Base-by-base conservation (phyloP, 352 stramenopile species). In the Phytophthora tentaculata region DNA sequence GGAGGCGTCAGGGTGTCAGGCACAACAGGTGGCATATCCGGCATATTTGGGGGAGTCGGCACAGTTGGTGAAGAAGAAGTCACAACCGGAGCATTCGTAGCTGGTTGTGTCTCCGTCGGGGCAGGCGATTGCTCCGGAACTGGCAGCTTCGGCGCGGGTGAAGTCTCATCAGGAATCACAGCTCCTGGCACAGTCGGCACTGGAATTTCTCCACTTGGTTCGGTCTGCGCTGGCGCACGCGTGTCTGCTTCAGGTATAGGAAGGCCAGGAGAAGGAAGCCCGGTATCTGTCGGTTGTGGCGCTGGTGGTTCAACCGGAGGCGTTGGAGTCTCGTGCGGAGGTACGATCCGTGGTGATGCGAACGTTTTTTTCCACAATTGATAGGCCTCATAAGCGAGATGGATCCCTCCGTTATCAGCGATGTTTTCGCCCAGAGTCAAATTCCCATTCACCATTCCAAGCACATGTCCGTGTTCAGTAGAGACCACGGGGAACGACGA, bases 371-470 rank as follows among this genome's bases (percentile, higher is more conserved):
- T 80, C 67, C 67, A 83, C n/a, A 83, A 68, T 16, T 93, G 80
- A 58, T 97, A 91, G 8, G 89, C 94, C 56, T 95, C 71, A 48
- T 92, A 91, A 7, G 89, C 81, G 3, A 98, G 73, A 54, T 86
- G 86, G 55, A 98, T 75, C 9, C 91, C 92, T 8, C 90, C 91
- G 37, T 97, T 89, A 72, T 97, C 91, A 39, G 92, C 92, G 55
- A 98, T 96, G 67, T 98, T 98, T 65, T 98, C 92, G n/a, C 94
- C 91, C 12, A 91, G 77, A 17, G 92, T 98, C 37, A 98, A 64
- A 58, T 97, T 89, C 6, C 91, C 93, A 50, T 98, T 97, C 16
- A 98, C 77, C 29, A 81, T 74, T 50, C 82, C 83, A 16, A 91
- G 54, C 2, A 83, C 29, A 53, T 74, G 44, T 2, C 69, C 77